These are phyloP conservation scores for Drosera capensis DNA, from an alignment of 148 eudicot species.

Conservation along the genomic window DNA sequence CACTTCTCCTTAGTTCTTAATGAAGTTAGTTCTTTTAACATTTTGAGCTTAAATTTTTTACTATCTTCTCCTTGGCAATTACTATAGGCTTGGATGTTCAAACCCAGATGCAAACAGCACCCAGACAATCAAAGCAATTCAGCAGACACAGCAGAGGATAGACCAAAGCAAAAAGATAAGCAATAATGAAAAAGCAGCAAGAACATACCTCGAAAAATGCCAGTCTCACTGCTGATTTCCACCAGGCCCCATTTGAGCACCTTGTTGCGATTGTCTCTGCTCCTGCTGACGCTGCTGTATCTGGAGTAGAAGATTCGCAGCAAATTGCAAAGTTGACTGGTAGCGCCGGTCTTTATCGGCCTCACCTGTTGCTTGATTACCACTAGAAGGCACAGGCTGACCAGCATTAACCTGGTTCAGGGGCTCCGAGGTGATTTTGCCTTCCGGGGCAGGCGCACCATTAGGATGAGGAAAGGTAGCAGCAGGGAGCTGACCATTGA, in stretches of 20 bases:
- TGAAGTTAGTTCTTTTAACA: too few relatives aligned
- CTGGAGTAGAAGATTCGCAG: slow-evolving; percentile 73
- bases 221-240: slow-evolving; percentile 32
- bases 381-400: slow-evolving; percentile 29
- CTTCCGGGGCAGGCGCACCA: slow-evolving; percentile 18
- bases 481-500: slow-evolving; percentile 27
- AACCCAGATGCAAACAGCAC: too few relatives aligned
- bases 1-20: too few relatives aligned
- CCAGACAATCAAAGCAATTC: too few relatives aligned
- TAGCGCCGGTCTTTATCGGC: slow-evolving; percentile 78
- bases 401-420: slow-evolving; percentile 24
- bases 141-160: too few relatives aligned
- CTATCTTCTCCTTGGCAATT: too few relatives aligned
- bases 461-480: slow-evolving; percentile 19
- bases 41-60: too few relatives aligned
- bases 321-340: slow-evolving; percentile 74
- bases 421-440: slow-evolving; percentile 15
- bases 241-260: slow-evolving; percentile 35
- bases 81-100: too few relatives aligned
- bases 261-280: slow-evolving; percentile 16
- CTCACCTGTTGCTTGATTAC: slow-evolving; percentile 34
- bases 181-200: too few relatives aligned
- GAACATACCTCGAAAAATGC: too few relatives aligned
- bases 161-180: too few relatives aligned
- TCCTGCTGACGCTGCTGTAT: slow-evolving; percentile 64